Evolutionary conservation across 192 early-diverging fungal genomes (phyloP).

Genomic region (Coemansia sp.): DNA sequence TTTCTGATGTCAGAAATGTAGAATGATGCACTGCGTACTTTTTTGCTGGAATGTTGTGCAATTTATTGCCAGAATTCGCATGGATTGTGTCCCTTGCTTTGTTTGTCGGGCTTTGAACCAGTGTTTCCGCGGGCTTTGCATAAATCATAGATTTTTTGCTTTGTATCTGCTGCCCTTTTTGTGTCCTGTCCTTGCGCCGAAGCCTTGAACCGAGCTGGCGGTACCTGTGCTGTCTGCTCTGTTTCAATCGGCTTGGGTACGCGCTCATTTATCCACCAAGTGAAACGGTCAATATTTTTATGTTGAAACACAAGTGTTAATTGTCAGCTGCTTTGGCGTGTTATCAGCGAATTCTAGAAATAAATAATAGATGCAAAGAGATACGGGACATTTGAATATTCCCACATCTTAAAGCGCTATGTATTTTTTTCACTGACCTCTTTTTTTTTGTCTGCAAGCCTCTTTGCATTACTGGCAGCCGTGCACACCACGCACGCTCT

Average conservation of each 20-base stretch:
- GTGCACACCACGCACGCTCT: background rate
- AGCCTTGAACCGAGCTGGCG: background rate
- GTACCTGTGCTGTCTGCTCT: background rate
- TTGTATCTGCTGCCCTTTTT: background rate
- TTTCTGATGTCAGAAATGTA: slow-evolving; percentile 1
- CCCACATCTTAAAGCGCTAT: background rate
- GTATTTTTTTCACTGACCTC: background rate
- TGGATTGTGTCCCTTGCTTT: background rate
- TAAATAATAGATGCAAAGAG: background rate
- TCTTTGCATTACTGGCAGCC: background rate
- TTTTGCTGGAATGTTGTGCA: background rate
- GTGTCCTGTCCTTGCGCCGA: background rate
- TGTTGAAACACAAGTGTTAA: background rate
- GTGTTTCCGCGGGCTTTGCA: background rate
- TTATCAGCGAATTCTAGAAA: background rate
- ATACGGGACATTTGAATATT: background rate
- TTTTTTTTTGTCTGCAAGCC: background rate
- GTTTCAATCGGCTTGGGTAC: background rate
- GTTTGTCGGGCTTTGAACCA: background rate
- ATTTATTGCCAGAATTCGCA: background rate
- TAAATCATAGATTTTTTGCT: background rate
- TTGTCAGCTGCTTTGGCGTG: background rate
- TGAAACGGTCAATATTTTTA: background rate
- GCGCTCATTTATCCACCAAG: background rate
- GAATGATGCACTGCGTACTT: background rate